A percentile compares a stretch with the other conserved stretches of the same genome.
phyloP scores from a whole-genome alignment of 441 rosid species.

The Flueggea neowawraea region DNA sequence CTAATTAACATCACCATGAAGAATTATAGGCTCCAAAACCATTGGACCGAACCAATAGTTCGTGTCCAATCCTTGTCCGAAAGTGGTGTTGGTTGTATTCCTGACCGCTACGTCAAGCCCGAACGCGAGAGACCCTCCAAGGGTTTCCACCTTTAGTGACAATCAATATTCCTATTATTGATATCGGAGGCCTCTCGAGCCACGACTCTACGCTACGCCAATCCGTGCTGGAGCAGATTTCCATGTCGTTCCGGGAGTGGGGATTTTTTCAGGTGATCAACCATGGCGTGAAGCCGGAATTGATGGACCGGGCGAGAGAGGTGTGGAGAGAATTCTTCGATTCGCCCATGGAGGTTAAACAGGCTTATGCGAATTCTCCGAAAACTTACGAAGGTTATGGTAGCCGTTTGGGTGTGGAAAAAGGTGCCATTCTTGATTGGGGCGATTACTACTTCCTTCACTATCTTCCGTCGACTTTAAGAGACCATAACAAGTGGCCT shows the following conservation, averaged over 20 bases:
- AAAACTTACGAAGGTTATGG: constrained; percentile 87
- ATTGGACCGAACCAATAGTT: constrained; percentile 85
- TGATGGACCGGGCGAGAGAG: constrained; percentile 60
- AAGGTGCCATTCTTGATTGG: constrained; percentile 90
- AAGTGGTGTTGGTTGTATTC: constrained; percentile 39
- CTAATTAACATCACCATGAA: not conserved
- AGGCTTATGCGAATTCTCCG: constrained; percentile 58
- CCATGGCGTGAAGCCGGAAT: constrained; percentile 62
- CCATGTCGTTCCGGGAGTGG: constrained; percentile 67
- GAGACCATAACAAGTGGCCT: constrained; percentile 79
- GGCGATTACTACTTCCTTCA: constrained; percentile 83
- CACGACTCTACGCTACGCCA: constrained; percentile 16
- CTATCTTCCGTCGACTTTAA: constrained; percentile 50
- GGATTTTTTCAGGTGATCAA: constrained; percentile 84
- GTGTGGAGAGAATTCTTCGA: constrained; percentile 75
- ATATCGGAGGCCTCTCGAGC: constrained; percentile 38
- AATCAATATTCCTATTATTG: constrained; percentile 65
- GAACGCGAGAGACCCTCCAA: constrained; percentile 36
- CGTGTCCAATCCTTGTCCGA: constrained; percentile 83
- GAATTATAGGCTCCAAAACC: constrained; percentile 19
- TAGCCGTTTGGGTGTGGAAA: constrained; percentile 71
- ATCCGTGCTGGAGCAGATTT: constrained; percentile 22
- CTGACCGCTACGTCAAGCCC: constrained; percentile 66
- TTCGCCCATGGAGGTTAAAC: constrained; percentile 56
- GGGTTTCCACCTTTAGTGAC: not conserved